Evolutionary conservation across 2,329 filamentous ascomycete species (phyloP).

Genomic region (Apiospora marii): DNA sequence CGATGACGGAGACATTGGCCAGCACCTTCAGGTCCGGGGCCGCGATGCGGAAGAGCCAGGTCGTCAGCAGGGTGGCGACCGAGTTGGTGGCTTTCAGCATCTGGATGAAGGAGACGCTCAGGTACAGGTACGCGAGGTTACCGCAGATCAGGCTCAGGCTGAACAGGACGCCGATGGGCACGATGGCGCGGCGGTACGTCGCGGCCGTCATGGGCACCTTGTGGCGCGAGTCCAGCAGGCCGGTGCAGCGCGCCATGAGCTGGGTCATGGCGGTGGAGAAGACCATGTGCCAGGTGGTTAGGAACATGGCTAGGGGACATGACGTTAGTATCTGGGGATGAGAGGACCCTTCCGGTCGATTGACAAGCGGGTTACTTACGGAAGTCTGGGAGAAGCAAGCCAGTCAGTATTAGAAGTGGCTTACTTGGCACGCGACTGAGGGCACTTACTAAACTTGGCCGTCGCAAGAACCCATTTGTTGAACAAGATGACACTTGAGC

Average conservation of each 20-base stretch:
- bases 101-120: conserved; percentile 74
- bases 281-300: conserved; percentile 73
- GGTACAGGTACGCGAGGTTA: conserved; percentile 74
- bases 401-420: not conserved
- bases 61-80: conserved; percentile 70
- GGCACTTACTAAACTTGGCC: conserved; percentile 73
- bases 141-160: conserved; percentile 72
- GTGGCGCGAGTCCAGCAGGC: conserved; percentile 68
- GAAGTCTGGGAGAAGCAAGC: conserved; percentile 33
- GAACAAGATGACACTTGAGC: conserved; percentile 87
- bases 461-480: conserved; percentile 90
- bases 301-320: conserved; percentile 55
- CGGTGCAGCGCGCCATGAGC: conserved; percentile 69
- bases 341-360: not conserved
- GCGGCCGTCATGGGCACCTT: conserved; percentile 68
- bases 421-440: not conserved
- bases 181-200: conserved; percentile 67
- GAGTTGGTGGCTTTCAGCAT: conserved; percentile 76
- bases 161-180: conserved; percentile 74
- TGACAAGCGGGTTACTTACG: conserved; percentile 31
- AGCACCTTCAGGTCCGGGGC: conserved; percentile 56
- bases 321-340: not conserved
- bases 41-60: conserved; percentile 66
- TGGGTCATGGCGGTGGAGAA: conserved; percentile 74
- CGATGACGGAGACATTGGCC: conserved; percentile 60